phyloP scores from a whole-genome alignment of 768 basidiomycete genomes.

The Boletus vermiculosoides region DNA sequence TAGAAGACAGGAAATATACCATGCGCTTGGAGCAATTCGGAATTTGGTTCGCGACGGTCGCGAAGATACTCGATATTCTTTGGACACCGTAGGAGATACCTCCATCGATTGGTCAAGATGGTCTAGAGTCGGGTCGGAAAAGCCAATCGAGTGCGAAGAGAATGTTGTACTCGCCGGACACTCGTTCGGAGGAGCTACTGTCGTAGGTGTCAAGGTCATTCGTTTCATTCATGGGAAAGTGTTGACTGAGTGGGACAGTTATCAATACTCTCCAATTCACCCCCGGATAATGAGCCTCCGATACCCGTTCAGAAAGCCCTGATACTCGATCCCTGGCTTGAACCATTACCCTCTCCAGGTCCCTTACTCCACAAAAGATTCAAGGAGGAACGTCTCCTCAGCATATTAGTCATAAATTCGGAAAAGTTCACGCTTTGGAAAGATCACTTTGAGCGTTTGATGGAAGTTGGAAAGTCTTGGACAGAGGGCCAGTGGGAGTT shows the following conservation, averaged over 20 bases:
- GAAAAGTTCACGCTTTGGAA: constrained; percentile 79
- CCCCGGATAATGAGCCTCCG: constrained; percentile 38
- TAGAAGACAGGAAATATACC: constrained; percentile 67
- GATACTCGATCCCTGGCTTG: constrained; percentile 82
- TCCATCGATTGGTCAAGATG: constrained; percentile 42
- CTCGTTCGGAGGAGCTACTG: constrained; percentile 56
- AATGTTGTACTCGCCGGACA: constrained; percentile 49
- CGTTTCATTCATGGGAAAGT: neutral
- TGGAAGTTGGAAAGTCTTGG: constrained; percentile 56
- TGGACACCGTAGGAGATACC: constrained; percentile 40
- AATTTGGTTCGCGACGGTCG: constrained; percentile 45
- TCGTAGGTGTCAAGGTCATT: constrained; percentile 35
- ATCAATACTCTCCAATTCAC: constrained; percentile 51
- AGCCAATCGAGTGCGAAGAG: constrained; percentile 34
- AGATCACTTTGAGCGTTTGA: constrained; percentile 62
- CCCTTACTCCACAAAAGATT: constrained; percentile 30
- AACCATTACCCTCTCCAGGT: constrained; percentile 65
- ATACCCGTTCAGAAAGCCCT: constrained; percentile 60
- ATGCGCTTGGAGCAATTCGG: constrained; percentile 56
- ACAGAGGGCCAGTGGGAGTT: constrained; percentile 43
- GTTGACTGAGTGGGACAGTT: constrained; percentile 37
- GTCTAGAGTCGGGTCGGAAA: constrained; percentile 26
- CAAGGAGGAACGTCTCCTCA: constrained; percentile 27
- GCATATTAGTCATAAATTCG: constrained; percentile 69
- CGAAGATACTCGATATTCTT: constrained; percentile 19